Conservation (phyloP, 179 eudicot species). For the Nepenthes alata region DNA sequence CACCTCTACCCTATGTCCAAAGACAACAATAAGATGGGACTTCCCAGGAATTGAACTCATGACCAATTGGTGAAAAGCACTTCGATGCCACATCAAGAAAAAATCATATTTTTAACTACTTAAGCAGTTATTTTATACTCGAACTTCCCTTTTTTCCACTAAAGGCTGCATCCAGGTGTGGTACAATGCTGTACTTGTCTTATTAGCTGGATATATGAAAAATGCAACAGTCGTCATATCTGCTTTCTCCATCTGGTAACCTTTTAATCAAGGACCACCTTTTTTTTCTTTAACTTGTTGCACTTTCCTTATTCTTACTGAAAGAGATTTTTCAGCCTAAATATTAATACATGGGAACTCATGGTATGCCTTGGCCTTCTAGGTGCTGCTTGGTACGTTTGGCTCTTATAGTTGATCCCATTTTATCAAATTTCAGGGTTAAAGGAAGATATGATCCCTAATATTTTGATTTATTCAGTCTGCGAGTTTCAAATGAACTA, state of each 20-base stretch:
- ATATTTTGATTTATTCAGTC: slow-evolving; percentile 16
- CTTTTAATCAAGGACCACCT: not conserved
- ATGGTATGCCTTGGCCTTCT: slow-evolving; percentile 64
- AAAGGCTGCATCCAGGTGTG: slow-evolving; percentile 6
- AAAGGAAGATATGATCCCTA: not conserved
- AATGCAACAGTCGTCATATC: slow-evolving; percentile 6
- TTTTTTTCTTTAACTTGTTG: not conserved
- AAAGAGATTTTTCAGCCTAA: slow-evolving; percentile 41
- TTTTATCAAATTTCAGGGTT: not conserved
- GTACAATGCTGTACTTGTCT: slow-evolving; percentile 9
- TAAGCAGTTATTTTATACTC: not conserved
- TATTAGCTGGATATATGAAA: slow-evolving; percentile 9
- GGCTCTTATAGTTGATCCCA: not conserved
- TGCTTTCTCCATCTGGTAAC: slow-evolving; percentile 12
- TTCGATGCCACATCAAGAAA: no score
- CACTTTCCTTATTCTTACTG: not conserved
- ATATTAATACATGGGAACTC: slow-evolving; percentile 49
- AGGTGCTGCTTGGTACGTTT: slow-evolving; percentile 26
- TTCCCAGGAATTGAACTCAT: no score
- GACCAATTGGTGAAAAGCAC: not conserved
- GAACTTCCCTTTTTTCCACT: not conserved
- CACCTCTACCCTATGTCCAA: no score
- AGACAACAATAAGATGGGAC: no score
- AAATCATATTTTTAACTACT: not conserved
- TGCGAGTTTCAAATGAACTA: slow-evolving; percentile 50